Percentiles rank a stretch among this genome's conserved stretches.
Conservation (phyloP, 352 stramenopile species). For the Pythium myriotylum region DNA sequence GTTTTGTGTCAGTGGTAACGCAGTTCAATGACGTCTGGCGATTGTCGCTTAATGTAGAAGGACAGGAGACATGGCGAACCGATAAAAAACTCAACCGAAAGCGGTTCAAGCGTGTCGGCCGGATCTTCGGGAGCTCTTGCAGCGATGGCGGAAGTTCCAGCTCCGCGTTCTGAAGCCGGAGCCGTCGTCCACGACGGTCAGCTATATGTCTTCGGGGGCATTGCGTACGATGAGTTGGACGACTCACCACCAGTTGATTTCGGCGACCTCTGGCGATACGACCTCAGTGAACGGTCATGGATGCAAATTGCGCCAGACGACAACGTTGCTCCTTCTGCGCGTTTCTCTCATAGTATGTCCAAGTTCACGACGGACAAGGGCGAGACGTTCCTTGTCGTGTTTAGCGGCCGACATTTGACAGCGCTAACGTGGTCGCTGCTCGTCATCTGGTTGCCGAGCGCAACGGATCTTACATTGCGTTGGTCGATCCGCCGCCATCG, state of each 20-base stretch:
- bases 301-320: constrained; percentile 32
- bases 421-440: constrained; percentile 53
- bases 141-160: background rate
- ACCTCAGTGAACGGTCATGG: constrained; percentile 48
- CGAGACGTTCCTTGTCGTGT: constrained; percentile 52
- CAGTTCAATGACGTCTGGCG: constrained; percentile 37
- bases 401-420: constrained; percentile 56
- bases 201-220: constrained; percentile 72
- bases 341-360: constrained; percentile 65
- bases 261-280: constrained; percentile 69
- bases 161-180: constrained; percentile 48
- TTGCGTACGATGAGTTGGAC: constrained; percentile 57
- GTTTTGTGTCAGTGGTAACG: constrained; percentile 17
- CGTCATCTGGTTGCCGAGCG: constrained; percentile 58
- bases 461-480: too few species aligned
- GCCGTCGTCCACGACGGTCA: constrained; percentile 48
- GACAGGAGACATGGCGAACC: constrained; percentile 37
- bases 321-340: constrained; percentile 32
- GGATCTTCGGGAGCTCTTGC: too few species aligned
- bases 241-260: constrained; percentile 42
- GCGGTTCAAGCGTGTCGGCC: too few species aligned
- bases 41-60: constrained; percentile 29
- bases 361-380: constrained; percentile 36
- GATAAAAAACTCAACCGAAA: constrained; percentile 17
- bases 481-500: too few species aligned